These are phyloP conservation scores for Apiospora saccharicola DNA, from an alignment of 2,329 filamentous ascomycete genomes.

Conservation along the genomic window DNA sequence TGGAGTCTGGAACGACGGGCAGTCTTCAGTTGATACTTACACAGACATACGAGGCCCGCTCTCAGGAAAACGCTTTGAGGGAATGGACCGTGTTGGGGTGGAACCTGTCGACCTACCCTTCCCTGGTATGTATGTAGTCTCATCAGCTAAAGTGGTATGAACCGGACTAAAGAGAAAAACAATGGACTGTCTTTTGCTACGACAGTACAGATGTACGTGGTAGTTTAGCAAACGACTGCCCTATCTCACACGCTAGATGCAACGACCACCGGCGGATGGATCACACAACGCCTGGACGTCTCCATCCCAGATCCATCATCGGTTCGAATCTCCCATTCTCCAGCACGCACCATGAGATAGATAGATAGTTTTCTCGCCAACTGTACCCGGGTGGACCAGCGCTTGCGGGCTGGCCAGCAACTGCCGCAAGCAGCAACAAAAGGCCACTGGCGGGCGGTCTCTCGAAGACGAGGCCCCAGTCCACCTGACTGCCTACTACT, in stretches of 20 bases:
- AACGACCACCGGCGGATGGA: constrained; percentile 2
- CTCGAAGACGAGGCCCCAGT: background rate
- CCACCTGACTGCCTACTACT: background rate
- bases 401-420: background rate
- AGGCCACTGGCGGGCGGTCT: background rate
- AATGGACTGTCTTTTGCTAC: background rate
- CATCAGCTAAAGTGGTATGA: too few relatives aligned
- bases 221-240: constrained; percentile 1
- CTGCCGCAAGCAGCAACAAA: background rate
- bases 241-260: constrained; percentile 13
- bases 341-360: background rate
- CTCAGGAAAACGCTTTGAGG: background rate
- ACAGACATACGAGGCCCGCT: background rate
- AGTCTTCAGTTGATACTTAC: background rate
- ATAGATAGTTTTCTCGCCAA: background rate
- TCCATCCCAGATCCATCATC: constrained; percentile 6
- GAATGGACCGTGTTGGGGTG: background rate
- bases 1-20: constrained; percentile 4
- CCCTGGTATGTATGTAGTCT: background rate
- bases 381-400: background rate
- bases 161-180: background rate
- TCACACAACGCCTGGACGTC: background rate
- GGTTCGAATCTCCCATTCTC: constrained; percentile 1
- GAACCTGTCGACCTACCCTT: background rate
- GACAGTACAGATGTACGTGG: background rate